Base-by-base conservation (phyloP, 352 stramenopile genomes). In the Phytophthora citrophthora region DNA sequence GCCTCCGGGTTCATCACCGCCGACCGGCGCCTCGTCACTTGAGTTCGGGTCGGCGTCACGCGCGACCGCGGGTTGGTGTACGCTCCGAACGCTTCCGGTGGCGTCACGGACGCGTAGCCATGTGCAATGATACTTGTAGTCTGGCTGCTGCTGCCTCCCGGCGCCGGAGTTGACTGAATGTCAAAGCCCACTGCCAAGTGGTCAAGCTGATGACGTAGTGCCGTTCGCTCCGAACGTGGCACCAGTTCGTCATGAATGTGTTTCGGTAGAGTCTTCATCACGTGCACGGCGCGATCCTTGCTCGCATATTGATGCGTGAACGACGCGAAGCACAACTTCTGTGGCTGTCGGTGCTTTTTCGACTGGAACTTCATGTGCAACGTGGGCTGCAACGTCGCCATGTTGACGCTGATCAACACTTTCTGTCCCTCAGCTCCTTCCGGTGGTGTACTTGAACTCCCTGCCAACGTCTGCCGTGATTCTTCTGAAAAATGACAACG, bases 211-310 rank as follows among this genome's bases (percentile, higher is more conserved):
- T 72, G 62, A 18, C 79, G 79, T 18, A 89, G 50, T 24, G 76
- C 65, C 18, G 76, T 76, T n/a, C 77, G 74, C 34, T 88, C 72
- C 4, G 66, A 29, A 12, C 52, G 51, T 3, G 67, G 46, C 3
- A 88, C 67, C n/a, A 89, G 16, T 39, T 89, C 50, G 53, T 89
- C 79, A 64, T 88, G 82, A 8, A 71, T 60, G 20, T 63, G 15
- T 55, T 89, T 88, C 1, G 82, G 82, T 7, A 91, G 43, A 27
- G 79, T 89, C 67, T 89, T 89, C 52, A 88, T 80, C 18, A 90
- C 53, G 61, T 91, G 79, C 41, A 83, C 61, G 0, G 79, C 77
- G 16, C 76, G 81, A 40, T 79, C 63, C 10, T 81, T 79, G 40
- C 49, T 61, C 18, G 68, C 43, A 49, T 83, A 84, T 29, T 76